Evolutionary conservation across 164 flowering plant species (phyloP).

Genomic region (Echeveria elegans): DNA sequence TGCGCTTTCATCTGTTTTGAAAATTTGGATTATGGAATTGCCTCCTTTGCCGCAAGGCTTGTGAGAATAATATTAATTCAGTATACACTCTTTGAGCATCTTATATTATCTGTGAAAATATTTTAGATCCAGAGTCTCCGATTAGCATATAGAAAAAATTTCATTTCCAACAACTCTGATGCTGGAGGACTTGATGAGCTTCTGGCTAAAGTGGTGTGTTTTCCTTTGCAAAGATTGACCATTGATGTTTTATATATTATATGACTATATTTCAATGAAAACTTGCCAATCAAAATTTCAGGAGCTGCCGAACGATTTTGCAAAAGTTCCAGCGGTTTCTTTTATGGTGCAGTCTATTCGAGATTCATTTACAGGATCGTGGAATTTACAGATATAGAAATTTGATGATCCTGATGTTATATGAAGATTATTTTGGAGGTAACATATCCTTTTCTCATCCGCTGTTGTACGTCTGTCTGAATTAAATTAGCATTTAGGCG

Average conservation of each 20-base stretch:
- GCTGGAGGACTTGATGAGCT: constrained; percentile 53
- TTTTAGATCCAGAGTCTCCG: constrained; percentile 66
- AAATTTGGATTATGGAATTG: not conserved
- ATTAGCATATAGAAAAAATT: constrained; percentile 63
- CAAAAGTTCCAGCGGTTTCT: constrained; percentile 36
- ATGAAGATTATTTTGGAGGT: constrained; percentile 6
- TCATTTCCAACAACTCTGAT: constrained; percentile 44
- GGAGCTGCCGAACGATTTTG: constrained; percentile 50
- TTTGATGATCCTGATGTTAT: constrained; percentile 38
- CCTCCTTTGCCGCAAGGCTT: not conserved
- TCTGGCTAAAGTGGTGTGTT: constrained; percentile 58
- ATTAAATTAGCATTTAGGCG: constrained; percentile 17
- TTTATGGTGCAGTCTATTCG: constrained; percentile 77
- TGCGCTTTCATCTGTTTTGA: not conserved
- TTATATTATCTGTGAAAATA: not conserved
- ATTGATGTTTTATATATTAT: not conserved
- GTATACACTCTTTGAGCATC: not conserved
- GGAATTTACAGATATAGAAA: constrained; percentile 82
- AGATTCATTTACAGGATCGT: constrained; percentile 60
- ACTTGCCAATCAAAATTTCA: constrained; percentile 17
- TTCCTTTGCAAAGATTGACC: not conserved
- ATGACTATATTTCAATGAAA: not conserved
- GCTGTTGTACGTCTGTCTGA: too few relatives aligned
- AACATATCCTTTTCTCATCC: too few relatives aligned
- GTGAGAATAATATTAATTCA: not conserved